Conservation (phyloP, 2,329 filamentous ascomycete genomes). For the Sphaerulina populicola region DNA sequence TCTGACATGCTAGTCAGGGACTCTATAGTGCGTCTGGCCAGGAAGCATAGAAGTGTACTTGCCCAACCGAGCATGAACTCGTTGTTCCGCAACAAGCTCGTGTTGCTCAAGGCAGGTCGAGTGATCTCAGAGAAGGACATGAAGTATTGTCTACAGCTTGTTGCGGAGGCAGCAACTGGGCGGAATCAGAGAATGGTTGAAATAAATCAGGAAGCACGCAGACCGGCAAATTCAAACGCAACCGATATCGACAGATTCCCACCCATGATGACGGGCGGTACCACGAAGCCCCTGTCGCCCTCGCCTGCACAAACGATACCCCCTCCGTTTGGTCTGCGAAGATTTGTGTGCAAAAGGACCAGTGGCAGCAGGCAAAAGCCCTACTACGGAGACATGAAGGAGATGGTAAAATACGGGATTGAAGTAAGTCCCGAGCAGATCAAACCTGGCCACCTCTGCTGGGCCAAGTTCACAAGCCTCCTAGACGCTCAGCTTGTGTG, state of each 20-base stretch:
- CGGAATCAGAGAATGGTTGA: not conserved
- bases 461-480: conserved; percentile 6
- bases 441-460: conserved; percentile 13
- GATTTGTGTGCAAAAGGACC: conserved; percentile 11
- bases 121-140: conserved; percentile 12
- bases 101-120: conserved; percentile 23
- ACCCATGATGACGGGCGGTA: not conserved
- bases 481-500: conserved; percentile 10
- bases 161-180: not conserved
- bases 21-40: conserved; percentile 35
- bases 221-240: not conserved
- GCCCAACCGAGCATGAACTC: conserved; percentile 19
- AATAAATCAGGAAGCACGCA: not conserved
- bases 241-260: not conserved
- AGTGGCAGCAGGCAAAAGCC: conserved; percentile 4
- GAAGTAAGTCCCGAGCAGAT: conserved; percentile 8
- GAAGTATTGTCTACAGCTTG: conserved; percentile 14
- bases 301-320: not conserved
- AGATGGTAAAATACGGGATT: conserved; percentile 5
- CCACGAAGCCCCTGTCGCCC: not conserved
- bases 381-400: not conserved
- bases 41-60: conserved; percentile 23
- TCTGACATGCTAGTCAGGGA: conserved; percentile 33
- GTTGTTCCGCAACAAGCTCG: conserved; percentile 31
- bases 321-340: conserved; percentile 9